A percentile compares a stretch with the other conserved stretches of the same genome.
phyloP scores from a whole-genome alignment of 2,329 filamentous ascomycete species.

The Didymella glomerata region DNA sequence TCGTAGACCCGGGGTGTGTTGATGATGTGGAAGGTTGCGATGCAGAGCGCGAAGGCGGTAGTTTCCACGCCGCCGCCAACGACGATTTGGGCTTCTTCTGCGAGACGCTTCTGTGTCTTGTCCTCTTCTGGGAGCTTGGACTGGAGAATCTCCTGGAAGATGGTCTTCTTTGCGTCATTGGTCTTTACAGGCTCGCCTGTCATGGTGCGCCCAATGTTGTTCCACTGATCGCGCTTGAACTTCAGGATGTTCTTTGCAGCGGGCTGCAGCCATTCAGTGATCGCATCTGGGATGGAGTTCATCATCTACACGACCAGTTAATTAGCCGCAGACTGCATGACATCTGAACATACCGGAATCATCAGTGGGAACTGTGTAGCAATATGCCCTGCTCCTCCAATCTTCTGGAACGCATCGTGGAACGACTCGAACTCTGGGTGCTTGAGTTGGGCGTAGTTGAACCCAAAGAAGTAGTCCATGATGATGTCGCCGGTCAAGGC shows the following conservation, averaged over 20 bases:
- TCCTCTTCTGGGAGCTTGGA: conserved; percentile 45
- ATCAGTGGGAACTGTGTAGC: conserved; percentile 46
- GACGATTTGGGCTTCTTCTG: conserved; percentile 51
- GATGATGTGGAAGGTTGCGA: conserved; percentile 47
- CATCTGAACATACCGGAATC: conserved; percentile 34
- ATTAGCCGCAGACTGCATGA: neutral
- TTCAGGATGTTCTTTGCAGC: conserved; percentile 43
- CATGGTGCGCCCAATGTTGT: conserved; percentile 39
- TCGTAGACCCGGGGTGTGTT: conserved; percentile 42
- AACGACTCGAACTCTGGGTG: conserved; percentile 47
- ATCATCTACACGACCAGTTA: conserved; percentile 33
- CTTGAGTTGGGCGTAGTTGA: conserved; percentile 46
- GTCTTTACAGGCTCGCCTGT: conserved; percentile 40
- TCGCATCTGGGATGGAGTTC: conserved; percentile 42
- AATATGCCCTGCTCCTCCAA: conserved; percentile 43
- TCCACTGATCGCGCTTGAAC: conserved; percentile 43
- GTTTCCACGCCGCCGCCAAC: conserved; percentile 53
- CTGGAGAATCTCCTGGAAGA: conserved; percentile 46
- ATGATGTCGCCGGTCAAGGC: conserved; percentile 58
- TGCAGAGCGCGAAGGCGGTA: conserved; percentile 45
- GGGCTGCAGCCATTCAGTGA: conserved; percentile 44
- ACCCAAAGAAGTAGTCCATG: conserved; percentile 54
- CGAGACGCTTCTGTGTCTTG: conserved; percentile 50
- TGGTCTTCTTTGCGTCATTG: conserved; percentile 46
- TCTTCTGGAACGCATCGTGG: conserved; percentile 46